phyloP scores from a whole-genome alignment of 2,329 filamentous ascomycete genomes.

The Penicillium sp. region DNA sequence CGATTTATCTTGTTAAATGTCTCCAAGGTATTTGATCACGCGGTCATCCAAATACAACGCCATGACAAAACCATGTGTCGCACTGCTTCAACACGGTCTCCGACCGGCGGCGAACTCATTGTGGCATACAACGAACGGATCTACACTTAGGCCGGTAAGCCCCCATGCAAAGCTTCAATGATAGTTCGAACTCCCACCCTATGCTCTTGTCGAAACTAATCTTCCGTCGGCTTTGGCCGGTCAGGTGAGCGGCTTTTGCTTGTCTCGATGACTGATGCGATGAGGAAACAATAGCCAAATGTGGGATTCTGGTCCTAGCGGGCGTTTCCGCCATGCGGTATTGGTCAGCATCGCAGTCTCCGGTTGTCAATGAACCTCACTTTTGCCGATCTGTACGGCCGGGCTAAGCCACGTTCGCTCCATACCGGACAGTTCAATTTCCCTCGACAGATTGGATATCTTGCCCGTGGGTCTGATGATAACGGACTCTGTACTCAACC shows the following conservation, averaged over 20 bases:
- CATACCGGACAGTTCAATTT: not conserved
- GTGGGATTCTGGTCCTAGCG: not conserved
- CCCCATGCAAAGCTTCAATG: not conserved
- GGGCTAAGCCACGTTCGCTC: too few relatives aligned
- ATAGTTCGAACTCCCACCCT: not conserved
- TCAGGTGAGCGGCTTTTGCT: not conserved
- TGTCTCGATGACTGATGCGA: too few relatives aligned
- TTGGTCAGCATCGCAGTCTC: too few relatives aligned
- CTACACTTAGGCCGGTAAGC: conserved; percentile 2
- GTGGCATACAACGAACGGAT: not conserved
- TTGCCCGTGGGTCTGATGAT: too few relatives aligned
- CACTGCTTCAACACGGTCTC: conserved; percentile 3
- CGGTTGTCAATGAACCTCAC: too few relatives aligned
- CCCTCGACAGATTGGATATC: too few relatives aligned
- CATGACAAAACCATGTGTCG: conserved; percentile 5
- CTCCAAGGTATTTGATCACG: conserved; percentile 12
- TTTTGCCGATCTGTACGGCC: too few relatives aligned
- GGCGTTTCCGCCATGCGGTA: too few relatives aligned
- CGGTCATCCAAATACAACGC: conserved; percentile 8
- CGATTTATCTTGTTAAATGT: conserved; percentile 1
- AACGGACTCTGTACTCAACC: not conserved
- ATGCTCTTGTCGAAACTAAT: not conserved
- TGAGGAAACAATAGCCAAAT: too few relatives aligned
- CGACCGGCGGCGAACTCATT: conserved; percentile 16
- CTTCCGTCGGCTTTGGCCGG: not conserved